Evolutionary conservation across 768 basidiomycete genomes (phyloP).

Genomic region (Tricholoma furcatifolium): DNA sequence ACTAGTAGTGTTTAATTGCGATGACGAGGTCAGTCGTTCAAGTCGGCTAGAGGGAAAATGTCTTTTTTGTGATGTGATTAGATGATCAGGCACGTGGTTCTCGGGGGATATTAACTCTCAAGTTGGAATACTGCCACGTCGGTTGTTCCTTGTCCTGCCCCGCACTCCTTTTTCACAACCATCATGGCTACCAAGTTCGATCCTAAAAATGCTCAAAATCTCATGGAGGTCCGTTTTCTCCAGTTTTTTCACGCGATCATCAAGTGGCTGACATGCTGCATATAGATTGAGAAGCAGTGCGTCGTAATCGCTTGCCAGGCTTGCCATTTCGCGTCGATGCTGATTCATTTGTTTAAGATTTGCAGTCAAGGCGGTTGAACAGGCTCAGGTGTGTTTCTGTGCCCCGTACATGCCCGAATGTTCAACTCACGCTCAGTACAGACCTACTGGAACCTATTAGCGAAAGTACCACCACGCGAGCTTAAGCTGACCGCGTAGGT

Average conservation of each 20-base stretch:
- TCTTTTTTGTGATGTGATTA: too few species aligned
- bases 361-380: conserved; percentile 94
- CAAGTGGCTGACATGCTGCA: background rate
- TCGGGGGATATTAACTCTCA: too few species aligned
- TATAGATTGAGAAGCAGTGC: conserved; percentile 94
- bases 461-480: conserved; percentile 71
- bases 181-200: conserved; percentile 57
- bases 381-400: conserved; percentile 74
- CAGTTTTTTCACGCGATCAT: conserved; percentile 8
- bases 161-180: conserved; percentile 1
- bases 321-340: background rate
- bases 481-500: conserved; percentile 82
- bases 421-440: conserved; percentile 27
- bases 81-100: too few species aligned
- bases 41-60: too few species aligned
- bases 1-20: conserved; percentile 22
- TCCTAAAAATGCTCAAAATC: conserved; percentile 90
- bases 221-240: conserved; percentile 64
- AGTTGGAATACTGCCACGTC: conserved; percentile 15
- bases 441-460: conserved; percentile 95
- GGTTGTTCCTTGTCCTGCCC: conserved; percentile 7
- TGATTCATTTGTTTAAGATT: conserved; percentile 45
- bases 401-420: background rate
- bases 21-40: too few species aligned
- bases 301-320: conserved; percentile 24